Evolutionary conservation across 805 yeast species (phyloP).

Genomic region (Candida ortonii): DNA sequence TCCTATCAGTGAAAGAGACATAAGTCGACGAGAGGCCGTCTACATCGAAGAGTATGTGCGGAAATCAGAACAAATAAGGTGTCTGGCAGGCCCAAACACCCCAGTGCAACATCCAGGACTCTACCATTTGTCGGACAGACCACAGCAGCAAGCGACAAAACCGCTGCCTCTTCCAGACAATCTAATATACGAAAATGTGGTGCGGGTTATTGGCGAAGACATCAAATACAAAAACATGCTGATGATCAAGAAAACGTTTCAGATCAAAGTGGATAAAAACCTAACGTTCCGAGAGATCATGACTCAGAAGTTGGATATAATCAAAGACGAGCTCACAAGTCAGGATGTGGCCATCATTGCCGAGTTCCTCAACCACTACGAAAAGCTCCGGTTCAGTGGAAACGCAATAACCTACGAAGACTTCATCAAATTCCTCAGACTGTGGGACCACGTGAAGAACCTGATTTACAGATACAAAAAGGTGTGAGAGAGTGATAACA

Average conservation of each 20-base stretch:
- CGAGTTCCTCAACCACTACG: slow-evolving; percentile 55
- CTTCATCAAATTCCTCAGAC: slow-evolving; percentile 56
- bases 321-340: slow-evolving; percentile 7
- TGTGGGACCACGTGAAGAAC: slow-evolving; percentile 28
- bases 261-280: slow-evolving; percentile 20
- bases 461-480: slow-evolving; percentile 14
- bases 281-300: slow-evolving; percentile 29
- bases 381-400: slow-evolving; percentile 65
- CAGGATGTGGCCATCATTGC: slow-evolving; percentile 14
- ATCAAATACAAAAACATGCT: slow-evolving; percentile 41
- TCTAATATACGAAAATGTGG: slow-evolving; percentile 49
- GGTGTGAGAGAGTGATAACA: no score
- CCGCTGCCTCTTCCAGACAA: slow-evolving; percentile 24
- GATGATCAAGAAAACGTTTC: slow-evolving; percentile 18
- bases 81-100: slow-evolving; percentile 41
- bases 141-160: slow-evolving; percentile 2
- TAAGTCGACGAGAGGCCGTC: slow-evolving; percentile 45
- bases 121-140: slow-evolving; percentile 23
- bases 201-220: slow-evolving; percentile 59
- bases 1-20: slow-evolving; percentile 60
- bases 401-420: slow-evolving; percentile 54
- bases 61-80: slow-evolving; percentile 41
- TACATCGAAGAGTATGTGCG: slow-evolving; percentile 40
- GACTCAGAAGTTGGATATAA: slow-evolving; percentile 24
- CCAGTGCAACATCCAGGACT: slow-evolving; percentile 51